phyloP scores from a whole-genome alignment of 164 flowering plant species.

The Umbellularia californica region DNA sequence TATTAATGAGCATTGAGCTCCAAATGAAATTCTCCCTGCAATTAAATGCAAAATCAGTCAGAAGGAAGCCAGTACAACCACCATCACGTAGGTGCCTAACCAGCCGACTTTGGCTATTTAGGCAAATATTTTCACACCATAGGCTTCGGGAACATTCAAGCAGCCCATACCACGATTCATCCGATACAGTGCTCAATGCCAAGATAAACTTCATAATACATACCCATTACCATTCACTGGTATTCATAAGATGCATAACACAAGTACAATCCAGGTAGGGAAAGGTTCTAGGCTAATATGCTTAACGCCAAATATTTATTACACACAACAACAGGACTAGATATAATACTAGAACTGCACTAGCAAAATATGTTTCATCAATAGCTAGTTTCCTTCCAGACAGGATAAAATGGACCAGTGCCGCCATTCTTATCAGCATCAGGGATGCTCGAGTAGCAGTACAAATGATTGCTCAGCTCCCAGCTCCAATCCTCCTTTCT shows the following conservation, averaged over 20 bases:
- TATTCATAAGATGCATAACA: not conserved
- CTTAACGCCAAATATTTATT: not conserved
- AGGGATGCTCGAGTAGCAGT: slow-evolving; percentile 55
- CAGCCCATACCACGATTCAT: not conserved
- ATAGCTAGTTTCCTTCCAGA: slow-evolving; percentile 14
- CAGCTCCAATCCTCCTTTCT: slow-evolving; percentile 83
- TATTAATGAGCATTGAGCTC: too few species aligned
- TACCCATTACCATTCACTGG: not conserved
- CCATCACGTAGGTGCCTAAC: not conserved
- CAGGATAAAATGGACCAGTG: slow-evolving; percentile 49
- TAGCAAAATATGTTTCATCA: not conserved
- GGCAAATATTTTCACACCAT: not conserved
- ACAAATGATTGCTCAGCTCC: slow-evolving; percentile 61
- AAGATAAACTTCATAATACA: not conserved
- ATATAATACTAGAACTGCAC: not conserved
- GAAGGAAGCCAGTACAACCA: not conserved
- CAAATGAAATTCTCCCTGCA: not conserved
- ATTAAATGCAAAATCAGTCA: not conserved
- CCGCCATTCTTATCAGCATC: slow-evolving; percentile 62
- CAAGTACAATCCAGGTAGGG: not conserved
- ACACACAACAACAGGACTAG: not conserved
- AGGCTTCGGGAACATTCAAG: not conserved
- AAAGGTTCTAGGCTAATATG: not conserved
- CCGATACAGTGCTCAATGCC: not conserved
- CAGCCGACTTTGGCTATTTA: not conserved